Evolutionary conservation across 108 stramenopile genomes (phyloP).

Genomic region (Schizochytrium sp.): DNA sequence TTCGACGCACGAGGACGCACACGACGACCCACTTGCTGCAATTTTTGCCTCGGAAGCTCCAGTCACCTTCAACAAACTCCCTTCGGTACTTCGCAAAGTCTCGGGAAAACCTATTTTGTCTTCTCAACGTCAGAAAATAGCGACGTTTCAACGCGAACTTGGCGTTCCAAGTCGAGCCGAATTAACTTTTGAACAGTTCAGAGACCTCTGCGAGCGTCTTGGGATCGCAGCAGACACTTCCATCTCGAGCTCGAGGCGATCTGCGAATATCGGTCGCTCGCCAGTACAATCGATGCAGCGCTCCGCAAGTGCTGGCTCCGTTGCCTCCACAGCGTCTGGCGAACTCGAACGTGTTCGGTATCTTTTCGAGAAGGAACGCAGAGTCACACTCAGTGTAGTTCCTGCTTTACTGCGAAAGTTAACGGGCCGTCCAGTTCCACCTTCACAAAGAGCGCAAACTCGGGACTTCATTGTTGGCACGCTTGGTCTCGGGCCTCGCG

Average conservation of each 20-base stretch:
- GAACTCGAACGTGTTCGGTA: background rate
- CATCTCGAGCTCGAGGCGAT: background rate
- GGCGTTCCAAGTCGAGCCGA: background rate
- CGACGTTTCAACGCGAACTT: background rate
- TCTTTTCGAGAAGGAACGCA: background rate
- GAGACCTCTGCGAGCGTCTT: background rate
- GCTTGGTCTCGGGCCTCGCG: background rate
- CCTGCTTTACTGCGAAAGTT: background rate
- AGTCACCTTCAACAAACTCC: background rate
- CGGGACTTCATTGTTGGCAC: background rate
- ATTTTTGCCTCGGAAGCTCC: background rate
- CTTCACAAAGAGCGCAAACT: background rate
- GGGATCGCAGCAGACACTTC: background rate
- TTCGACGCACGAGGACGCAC: too few relatives aligned
- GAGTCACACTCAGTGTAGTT: background rate
- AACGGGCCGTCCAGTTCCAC: background rate
- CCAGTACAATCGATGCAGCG: background rate
- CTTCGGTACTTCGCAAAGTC: background rate
- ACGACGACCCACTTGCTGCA: background rate
- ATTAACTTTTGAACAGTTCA: background rate
- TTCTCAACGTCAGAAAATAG: background rate
- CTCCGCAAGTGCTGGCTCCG: background rate
- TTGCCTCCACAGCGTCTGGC: background rate
- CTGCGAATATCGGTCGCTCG: background rate
- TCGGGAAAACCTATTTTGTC: background rate